Conservation (phyloP, 345 rosid species). For the Citrus inodora region DNA sequence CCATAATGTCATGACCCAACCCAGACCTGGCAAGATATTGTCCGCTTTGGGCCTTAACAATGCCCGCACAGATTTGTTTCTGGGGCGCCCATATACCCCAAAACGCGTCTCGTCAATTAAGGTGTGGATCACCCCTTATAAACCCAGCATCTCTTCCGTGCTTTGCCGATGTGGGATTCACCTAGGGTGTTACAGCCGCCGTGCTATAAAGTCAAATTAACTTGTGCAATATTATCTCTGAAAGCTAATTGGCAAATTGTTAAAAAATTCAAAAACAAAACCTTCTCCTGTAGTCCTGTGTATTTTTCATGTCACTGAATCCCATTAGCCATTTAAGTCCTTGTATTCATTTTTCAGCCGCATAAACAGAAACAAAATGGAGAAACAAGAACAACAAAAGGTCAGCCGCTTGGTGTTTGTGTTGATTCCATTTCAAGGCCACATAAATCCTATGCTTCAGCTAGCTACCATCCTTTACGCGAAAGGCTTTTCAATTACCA, state of each 20-base stretch:
- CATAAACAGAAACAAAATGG: not conserved
- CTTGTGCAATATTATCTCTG: not conserved
- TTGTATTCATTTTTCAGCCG: not conserved
- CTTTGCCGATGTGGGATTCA: too few relatives aligned
- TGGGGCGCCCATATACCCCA: too few relatives aligned
- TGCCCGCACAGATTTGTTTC: too few relatives aligned
- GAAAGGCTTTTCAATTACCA: slow-evolving; percentile 29
- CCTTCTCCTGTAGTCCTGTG: not conserved
- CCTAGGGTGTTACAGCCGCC: too few relatives aligned
- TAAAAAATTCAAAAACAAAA: too few relatives aligned
- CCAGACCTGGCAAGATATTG: too few relatives aligned
- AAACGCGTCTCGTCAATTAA: too few relatives aligned
- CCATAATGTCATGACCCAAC: too few relatives aligned
- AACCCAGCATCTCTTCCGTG: too few relatives aligned
- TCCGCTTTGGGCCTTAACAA: too few relatives aligned
- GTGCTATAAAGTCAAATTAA: not conserved
- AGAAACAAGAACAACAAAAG: not conserved
- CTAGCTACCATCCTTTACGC: slow-evolving; percentile 32
- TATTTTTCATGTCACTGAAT: not conserved
- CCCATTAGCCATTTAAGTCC: not conserved
- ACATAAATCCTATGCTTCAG: slow-evolving; percentile 39
- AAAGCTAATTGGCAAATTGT: too few relatives aligned
- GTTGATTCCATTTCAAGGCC: slow-evolving; percentile 34
- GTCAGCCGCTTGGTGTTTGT: slow-evolving; percentile 27
- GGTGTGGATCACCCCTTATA: too few relatives aligned